These are phyloP conservation scores for Crithidia bombi DNA, from an alignment of 208 protist species.

Conservation along the genomic window DNA sequence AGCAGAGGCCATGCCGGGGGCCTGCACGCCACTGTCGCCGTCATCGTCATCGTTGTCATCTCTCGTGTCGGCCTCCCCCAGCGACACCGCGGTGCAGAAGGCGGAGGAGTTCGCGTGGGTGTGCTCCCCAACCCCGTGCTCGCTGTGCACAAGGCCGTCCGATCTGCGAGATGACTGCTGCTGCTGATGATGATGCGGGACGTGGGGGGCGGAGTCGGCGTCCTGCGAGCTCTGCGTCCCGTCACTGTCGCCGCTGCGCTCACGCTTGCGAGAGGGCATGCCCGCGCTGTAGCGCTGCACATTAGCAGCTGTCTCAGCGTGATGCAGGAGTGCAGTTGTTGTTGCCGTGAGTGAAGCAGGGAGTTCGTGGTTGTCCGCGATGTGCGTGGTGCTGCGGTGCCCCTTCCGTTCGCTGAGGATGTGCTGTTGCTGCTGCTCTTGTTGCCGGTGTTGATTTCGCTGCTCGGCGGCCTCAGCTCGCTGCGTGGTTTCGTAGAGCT, in stretches of 20 bases:
- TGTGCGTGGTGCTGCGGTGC: neutral
- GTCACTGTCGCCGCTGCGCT: neutral
- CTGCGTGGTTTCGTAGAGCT: conserved; percentile 69
- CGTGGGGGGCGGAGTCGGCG: too few relatives aligned
- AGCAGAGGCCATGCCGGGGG: neutral
- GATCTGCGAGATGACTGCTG: neutral
- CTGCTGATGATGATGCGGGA: neutral
- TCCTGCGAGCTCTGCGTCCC: neutral
- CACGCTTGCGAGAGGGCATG: conserved; percentile 6
- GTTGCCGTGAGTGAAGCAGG: conserved; percentile 19
- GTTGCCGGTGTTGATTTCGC: conserved; percentile 7
- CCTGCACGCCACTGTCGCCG: neutral
- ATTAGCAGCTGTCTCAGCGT: neutral
- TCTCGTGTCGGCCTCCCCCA: neutral
- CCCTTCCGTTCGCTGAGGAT: neutral
- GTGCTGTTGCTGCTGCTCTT: neutral
- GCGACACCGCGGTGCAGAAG: neutral
- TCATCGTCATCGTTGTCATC: neutral
- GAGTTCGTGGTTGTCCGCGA: neutral
- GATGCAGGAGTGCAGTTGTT: conserved; percentile 12
- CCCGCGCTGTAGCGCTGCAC: neutral
- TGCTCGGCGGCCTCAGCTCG: conserved; percentile 32
- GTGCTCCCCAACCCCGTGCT: conserved; percentile 4
- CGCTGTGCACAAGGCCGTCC: conserved; percentile 4
- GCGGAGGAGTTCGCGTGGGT: neutral